Evolutionary conservation across 345 rosid species (phyloP).

Genomic region (Gossypioides kirkii): DNA sequence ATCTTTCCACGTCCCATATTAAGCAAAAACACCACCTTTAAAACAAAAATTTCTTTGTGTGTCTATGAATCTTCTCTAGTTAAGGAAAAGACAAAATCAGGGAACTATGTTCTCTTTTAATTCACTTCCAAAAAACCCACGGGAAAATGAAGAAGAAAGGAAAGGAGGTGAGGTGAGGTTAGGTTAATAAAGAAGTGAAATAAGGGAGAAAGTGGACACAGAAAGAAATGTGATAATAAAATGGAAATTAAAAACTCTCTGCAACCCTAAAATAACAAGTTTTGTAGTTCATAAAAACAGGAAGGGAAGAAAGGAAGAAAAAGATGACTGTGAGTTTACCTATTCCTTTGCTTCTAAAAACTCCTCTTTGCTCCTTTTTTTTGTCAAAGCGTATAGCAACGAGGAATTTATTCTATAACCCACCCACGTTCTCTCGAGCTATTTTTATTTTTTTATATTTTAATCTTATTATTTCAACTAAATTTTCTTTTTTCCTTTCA

Average conservation of each 20-base stretch:
- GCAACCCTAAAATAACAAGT: conserved; percentile 17
- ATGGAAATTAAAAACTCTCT: conserved; percentile 13
- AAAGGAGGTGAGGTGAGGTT: background rate
- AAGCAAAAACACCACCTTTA: background rate
- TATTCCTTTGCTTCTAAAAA: conserved; percentile 9
- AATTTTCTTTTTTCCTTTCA: too few species aligned
- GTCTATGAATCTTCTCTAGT: conserved; percentile 7
- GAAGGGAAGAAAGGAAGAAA: background rate
- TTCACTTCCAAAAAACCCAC: conserved; percentile 9
- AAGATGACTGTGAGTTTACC: background rate
- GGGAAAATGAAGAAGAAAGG: background rate
- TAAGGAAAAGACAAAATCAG: conserved; percentile 5
- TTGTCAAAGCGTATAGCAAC: conserved; percentile 11
- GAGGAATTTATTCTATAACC: conserved; percentile 15
- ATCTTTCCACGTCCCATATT: conserved; percentile 24
- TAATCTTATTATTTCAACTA: too few species aligned
- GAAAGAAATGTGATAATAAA: conserved; percentile 6
- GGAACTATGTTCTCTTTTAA: conserved; percentile 9
- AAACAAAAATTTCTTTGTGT: background rate
- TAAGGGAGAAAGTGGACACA: background rate
- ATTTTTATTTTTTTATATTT: too few species aligned
- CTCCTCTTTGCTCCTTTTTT: conserved; percentile 1
- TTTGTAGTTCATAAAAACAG: conserved; percentile 1
- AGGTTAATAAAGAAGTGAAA: conserved; percentile 7
- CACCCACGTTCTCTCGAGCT: background rate